Evolutionary conservation across 2,329 filamentous ascomycete species (phyloP), one percentile per base, ranked within the genome.

Genomic region (Aureobasidium sp.): DNA sequence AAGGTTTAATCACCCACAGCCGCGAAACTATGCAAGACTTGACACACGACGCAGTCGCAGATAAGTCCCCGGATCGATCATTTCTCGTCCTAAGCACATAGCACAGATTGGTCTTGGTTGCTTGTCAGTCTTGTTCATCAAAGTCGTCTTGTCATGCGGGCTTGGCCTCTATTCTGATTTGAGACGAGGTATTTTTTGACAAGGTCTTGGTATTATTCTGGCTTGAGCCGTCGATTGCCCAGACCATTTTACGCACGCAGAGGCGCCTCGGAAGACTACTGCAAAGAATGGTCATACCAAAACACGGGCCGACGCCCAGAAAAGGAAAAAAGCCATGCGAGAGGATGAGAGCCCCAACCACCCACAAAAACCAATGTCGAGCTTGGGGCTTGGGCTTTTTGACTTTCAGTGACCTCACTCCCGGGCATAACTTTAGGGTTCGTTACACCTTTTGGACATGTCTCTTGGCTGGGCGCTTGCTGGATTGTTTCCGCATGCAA

Each of bases 281-380:
- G 51, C 51, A 55, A 55, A 55, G 36, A 55, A 55, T 55, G 51
- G 51, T 55, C 51, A 53, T 39, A 41, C 36, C 50, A 37, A 27
- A 55, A n/a, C 51, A 55, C 51, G 51, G 51, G 51, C 51, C 51
- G 51, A 55, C 51, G 37, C 51, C 51, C 37, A 39, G 24, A 13
- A 27, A 34, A 12, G 32, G 32, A 20, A 44, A 44, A 47, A 48
- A 27, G 15, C 36, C 26, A 26, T 29, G 34, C 13, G 34, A 37
- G 34, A 37, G 34, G 34, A 13, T 37, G 51, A 36, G 51, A 41
- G 36, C 51, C 51, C 51, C 51, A 43, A 55, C 51, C 37, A 55
- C 37, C 51, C 46, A 48, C 46, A 48, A 53, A 32, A 13, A 39
- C 34, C 34, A 20, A 37, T 37, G 32, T 39, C 24, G 15, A 20